These are phyloP conservation scores for Apophysomyces ossiformis DNA, from an alignment of 371 early-diverging fungal genomes.

Conservation along the genomic window DNA sequence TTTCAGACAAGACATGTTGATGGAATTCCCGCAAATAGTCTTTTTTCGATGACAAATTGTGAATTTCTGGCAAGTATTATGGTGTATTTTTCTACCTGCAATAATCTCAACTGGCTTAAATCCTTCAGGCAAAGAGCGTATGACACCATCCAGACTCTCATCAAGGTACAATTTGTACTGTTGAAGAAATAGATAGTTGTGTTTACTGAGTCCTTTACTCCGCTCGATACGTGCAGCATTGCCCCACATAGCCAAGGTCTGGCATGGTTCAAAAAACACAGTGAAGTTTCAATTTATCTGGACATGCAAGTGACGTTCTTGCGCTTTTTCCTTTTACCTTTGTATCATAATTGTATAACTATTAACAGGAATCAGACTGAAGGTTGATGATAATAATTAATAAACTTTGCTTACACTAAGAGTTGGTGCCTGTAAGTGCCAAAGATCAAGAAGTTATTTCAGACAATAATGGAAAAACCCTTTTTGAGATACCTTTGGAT, in stretches of 20 bases:
- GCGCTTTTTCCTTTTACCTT: constrained; percentile 21
- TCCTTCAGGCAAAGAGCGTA: constrained; percentile 52
- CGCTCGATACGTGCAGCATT: constrained; percentile 39
- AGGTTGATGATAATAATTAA: not conserved
- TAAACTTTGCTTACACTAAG: constrained; percentile 39
- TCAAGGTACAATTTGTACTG: constrained; percentile 63
- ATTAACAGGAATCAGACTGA: constrained; percentile 2
- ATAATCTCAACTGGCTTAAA: constrained; percentile 51
- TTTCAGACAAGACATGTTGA: constrained; percentile 49
- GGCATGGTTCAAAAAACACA: not conserved
- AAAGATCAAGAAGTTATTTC: not conserved
- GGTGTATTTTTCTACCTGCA: constrained; percentile 31
- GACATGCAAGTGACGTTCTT: too few species aligned
- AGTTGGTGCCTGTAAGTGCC: constrained; percentile 38
- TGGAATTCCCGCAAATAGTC: constrained; percentile 59
- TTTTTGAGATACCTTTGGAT: constrained; percentile 40
- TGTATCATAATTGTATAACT: constrained; percentile 38
- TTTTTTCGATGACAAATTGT: constrained; percentile 3
- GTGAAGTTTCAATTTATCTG: not conserved
- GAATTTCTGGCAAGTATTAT: not conserved
- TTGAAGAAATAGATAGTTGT: constrained; percentile 38
- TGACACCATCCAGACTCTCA: constrained; percentile 45
- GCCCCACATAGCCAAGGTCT: constrained; percentile 49
- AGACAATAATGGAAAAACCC: not conserved
- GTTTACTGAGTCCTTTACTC: constrained; percentile 21